Conservation (phyloP, 2,329 filamentous ascomycete genomes). For the Sclerotinia nivalis region DNA sequence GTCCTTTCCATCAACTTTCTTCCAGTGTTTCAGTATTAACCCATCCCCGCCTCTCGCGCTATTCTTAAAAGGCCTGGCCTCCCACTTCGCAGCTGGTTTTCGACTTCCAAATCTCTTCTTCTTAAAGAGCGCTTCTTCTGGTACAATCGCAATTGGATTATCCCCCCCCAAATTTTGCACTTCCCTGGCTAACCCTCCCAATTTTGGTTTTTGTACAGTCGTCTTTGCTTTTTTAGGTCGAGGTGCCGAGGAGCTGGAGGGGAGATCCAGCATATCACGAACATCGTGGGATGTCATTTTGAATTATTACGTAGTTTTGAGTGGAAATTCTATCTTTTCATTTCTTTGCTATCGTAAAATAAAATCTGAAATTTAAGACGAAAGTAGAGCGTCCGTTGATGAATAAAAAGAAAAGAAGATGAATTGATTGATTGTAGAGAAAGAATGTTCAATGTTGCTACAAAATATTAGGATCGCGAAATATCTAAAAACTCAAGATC, state of each 20-base stretch:
- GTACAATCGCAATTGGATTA: conserved; percentile 67
- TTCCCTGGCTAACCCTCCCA: conserved; percentile 65
- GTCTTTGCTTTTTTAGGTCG: conserved; percentile 76
- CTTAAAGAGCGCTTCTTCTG: conserved; percentile 60
- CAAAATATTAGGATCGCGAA: conserved; percentile 10
- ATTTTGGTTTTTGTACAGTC: conserved; percentile 57
- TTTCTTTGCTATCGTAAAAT: conserved; percentile 1
- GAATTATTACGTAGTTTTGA: neutral
- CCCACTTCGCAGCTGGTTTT: conserved; percentile 63
- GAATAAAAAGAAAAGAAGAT: conserved; percentile 1
- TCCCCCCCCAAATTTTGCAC: conserved; percentile 66
- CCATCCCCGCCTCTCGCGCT: conserved; percentile 68
- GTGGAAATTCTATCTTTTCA: neutral
- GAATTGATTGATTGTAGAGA: conserved; percentile 9
- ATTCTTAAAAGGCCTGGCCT: conserved; percentile 71
- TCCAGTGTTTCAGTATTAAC: conserved; percentile 79
- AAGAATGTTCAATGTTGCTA: neutral
- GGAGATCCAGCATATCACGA: conserved; percentile 84
- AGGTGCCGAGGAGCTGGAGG: conserved; percentile 54
- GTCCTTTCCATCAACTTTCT: conserved; percentile 55
- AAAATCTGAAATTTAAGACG: neutral
- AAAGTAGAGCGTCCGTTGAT: neutral
- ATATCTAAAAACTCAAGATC: conserved; percentile 3
- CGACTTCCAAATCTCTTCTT: conserved; percentile 56
- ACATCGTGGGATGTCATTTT: conserved; percentile 76